A percentile compares a stretch with the other conserved stretches of the same genome.
phyloP scores from a whole-genome alignment of 2,329 filamentous ascomycete species.

The Apiospora hydei region DNA sequence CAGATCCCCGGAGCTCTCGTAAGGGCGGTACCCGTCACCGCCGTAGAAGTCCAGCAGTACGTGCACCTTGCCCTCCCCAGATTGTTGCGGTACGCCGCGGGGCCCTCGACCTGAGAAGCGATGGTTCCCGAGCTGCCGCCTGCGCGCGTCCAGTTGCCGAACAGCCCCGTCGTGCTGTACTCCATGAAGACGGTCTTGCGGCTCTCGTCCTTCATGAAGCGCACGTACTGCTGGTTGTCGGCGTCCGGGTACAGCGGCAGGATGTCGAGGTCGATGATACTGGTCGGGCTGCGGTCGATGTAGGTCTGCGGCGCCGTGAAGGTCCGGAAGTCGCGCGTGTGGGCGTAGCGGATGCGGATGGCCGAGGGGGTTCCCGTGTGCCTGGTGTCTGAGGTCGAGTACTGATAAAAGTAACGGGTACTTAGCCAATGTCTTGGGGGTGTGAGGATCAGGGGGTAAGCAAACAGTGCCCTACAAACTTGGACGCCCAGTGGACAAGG shows the following conservation, averaged over 20 bases:
- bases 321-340: constrained; percentile 62
- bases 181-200: constrained; percentile 60
- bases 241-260: constrained; percentile 50
- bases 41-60: constrained; percentile 59
- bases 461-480: constrained; percentile 46
- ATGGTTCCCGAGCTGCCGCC: constrained; percentile 50
- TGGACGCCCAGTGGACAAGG: constrained; percentile 56
- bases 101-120: constrained; percentile 51
- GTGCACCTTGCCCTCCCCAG: constrained; percentile 48
- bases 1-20: constrained; percentile 52
- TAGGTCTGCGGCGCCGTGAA: constrained; percentile 59
- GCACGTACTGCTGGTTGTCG: constrained; percentile 51
- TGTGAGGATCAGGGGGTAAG: background rate
- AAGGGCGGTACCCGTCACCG: constrained; percentile 57
- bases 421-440: background rate
- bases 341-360: constrained; percentile 59
- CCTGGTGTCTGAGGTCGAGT: constrained; percentile 52
- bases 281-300: constrained; percentile 54
- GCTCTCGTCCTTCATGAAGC: constrained; percentile 64
- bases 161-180: constrained; percentile 54
- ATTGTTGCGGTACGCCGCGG: constrained; percentile 54
- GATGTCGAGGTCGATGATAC: constrained; percentile 65
- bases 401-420: constrained; percentile 44
- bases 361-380: constrained; percentile 56
- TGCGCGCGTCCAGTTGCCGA: constrained; percentile 59